Evolutionary conservation across 2,329 filamentous ascomycete genomes (phyloP).

Genomic region (Pseudocercospora musae): DNA sequence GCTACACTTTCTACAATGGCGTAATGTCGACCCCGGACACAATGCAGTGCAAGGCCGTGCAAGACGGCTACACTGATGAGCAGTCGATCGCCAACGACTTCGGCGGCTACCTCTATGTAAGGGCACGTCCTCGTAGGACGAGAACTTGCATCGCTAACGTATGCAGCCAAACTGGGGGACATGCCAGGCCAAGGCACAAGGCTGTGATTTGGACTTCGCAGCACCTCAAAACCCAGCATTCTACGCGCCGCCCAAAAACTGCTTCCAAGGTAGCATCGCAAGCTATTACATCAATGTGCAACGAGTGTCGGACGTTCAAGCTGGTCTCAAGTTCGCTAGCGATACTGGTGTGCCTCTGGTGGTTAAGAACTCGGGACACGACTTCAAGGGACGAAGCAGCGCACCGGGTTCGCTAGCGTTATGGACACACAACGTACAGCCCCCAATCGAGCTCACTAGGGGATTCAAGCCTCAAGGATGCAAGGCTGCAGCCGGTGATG

Average conservation of each 20-base stretch:
- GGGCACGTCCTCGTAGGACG: neutral
- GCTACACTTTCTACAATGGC: conserved; percentile 19
- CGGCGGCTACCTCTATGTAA: conserved; percentile 18
- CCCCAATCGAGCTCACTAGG: conserved; percentile 6
- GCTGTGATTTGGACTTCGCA: conserved; percentile 19
- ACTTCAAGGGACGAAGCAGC: conserved; percentile 8
- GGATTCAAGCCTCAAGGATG: conserved; percentile 24
- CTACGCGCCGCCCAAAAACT: conserved; percentile 11
- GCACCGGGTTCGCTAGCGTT: neutral
- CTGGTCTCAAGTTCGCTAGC: conserved; percentile 21
- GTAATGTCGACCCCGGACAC: neutral
- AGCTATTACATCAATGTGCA: conserved; percentile 28
- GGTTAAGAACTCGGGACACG: conserved; percentile 14
- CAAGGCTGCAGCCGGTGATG: conserved; percentile 13
- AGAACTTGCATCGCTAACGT: neutral
- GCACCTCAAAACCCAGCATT: conserved; percentile 10
- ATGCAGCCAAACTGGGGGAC: conserved; percentile 16
- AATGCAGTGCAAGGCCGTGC: conserved; percentile 15
- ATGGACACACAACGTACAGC: conserved; percentile 15
- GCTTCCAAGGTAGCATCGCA: conserved; percentile 21
- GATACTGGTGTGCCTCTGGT: conserved; percentile 20
- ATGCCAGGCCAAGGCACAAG: conserved; percentile 17
- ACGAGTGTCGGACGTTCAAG: conserved; percentile 19
- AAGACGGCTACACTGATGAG: conserved; percentile 16
- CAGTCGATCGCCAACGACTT: conserved; percentile 12